Base-by-base conservation (phyloP, 2,329 filamentous ascomycete genomes). In the Beauveria caledonica region DNA sequence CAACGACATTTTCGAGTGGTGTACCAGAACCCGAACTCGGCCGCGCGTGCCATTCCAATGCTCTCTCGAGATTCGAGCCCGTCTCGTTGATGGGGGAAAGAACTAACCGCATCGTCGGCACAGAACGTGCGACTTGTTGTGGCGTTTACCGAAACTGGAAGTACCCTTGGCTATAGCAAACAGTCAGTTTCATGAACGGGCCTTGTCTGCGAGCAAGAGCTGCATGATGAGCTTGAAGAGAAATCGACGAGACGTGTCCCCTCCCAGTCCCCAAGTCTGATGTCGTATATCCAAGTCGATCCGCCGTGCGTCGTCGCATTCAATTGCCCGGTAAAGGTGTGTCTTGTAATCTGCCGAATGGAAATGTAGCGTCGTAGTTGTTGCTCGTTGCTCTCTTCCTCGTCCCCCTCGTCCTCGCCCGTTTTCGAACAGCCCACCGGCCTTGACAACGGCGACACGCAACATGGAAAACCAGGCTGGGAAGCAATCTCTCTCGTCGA, bases 91-190 rank as follows among this genome's bases (percentile, higher is more conserved):
- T 46, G 39, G 29, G 52, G 46, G 52, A 27, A 48, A 59, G 64
- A 58, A 91, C 89, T 86, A 81, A 94, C 91, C 92, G 86, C 92
- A 97, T 83, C 92, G 92, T 86, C 92, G 89, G 90, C 92, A 97
- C 80, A 97, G 83, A 78, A 88, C 92, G 87, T 97, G 92, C 84
- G 92, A 91, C 88, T 96, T 96, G 87, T 93, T 96, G 86, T 95
- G 91, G 86, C 91, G 77, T 75, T 80, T 80, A 75, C 78, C 78
- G 72, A 80, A 80, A 73, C 78, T 80, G 72, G 78, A 80, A 70
- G 80, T 82, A 78, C 80, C 80, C 79, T 82, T 82, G 70, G 79
- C 79, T 82, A 68, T 70, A 73, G 66, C 64, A 62, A 61, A 53
- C 60, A 50, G 63, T 64, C 61, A 65, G 67, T 63, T 56, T 52